These are phyloP conservation scores for Sclerotinia spermophila DNA, from an alignment of 2,329 filamentous ascomycete genomes.

Conservation along the genomic window DNA sequence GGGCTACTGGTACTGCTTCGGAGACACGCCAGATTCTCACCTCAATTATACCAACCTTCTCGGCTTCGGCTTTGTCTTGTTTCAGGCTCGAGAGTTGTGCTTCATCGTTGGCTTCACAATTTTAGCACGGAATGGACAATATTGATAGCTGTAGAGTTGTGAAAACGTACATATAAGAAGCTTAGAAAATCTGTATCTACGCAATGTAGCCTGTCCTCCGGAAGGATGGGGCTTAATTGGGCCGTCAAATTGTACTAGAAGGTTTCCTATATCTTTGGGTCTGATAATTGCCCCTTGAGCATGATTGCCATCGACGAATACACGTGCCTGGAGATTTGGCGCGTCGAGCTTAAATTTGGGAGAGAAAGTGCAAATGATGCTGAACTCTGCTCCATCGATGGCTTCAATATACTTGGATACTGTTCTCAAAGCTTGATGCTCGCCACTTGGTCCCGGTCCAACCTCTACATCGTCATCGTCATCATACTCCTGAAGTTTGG, in stretches of 20 bases:
- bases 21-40: neutral
- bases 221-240: neutral
- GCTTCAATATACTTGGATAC: constrained; percentile 16
- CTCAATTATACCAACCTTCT: constrained; percentile 8
- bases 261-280: too few species aligned
- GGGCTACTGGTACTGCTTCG: neutral
- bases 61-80: neutral
- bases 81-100: neutral
- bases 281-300: accelerated
- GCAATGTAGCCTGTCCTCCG: neutral
- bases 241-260: neutral
- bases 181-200: neutral
- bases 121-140: neutral
- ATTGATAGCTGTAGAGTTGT: neutral
- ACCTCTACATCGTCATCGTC: constrained; percentile 16
- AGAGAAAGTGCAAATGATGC: neutral
- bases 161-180: neutral
- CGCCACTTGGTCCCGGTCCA: neutral
- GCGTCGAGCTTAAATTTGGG: neutral
- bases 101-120: neutral
- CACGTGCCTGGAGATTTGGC: neutral
- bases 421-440: constrained; percentile 6
- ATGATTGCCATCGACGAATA: neutral
- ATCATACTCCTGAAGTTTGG: neutral
- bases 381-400: constrained; percentile 5